Evolutionary conservation across 2,329 filamentous ascomycete species (phyloP).

Genomic region (Cercospora janseana): DNA sequence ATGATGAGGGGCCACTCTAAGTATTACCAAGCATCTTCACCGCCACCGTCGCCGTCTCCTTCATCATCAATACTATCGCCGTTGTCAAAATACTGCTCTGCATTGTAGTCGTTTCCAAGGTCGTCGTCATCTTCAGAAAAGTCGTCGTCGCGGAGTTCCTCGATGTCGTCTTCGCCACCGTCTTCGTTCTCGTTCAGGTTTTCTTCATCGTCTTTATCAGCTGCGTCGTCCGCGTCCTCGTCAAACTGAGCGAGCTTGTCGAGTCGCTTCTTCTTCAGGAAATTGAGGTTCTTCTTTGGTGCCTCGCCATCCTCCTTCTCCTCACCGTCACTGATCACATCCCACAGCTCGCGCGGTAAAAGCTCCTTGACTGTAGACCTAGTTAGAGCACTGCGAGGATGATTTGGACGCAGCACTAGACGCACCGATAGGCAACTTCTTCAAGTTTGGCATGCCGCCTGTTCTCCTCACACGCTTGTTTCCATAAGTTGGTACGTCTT

Average conservation of each 20-base stretch:
- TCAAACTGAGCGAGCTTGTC: slow-evolving; percentile 30
- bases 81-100: slow-evolving; percentile 48
- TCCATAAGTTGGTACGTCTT: slow-evolving; percentile 45
- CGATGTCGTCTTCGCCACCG: slow-evolving; percentile 41
- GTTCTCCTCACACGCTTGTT: slow-evolving; percentile 38
- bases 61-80: slow-evolving; percentile 47
- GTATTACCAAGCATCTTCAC: slow-evolving; percentile 29
- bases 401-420: neutral
- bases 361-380: slow-evolving; percentile 48
- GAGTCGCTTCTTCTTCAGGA: slow-evolving; percentile 27
- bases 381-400: neutral
- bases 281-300: slow-evolving; percentile 25
- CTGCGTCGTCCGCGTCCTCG: slow-evolving; percentile 21
- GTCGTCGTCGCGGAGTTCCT: slow-evolving; percentile 38
- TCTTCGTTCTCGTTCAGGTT: slow-evolving; percentile 67
- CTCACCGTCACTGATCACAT: slow-evolving; percentile 38
- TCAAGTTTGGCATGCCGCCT: slow-evolving; percentile 50
- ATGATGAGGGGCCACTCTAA: neutral
- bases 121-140: slow-evolving; percentile 61
- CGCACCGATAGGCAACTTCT: slow-evolving; percentile 39
- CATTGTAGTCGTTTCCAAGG: slow-evolving; percentile 56
- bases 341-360: slow-evolving; percentile 48
- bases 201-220: slow-evolving; percentile 23
- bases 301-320: slow-evolving; percentile 18
- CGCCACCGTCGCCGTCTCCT: slow-evolving; percentile 25